Conservation (phyloP, 345 rosid species). For the sweet orange (Citrus sinensis) region DVS_A1.0 CM039163.1:42628001-42628500, state of each 20-base stretch:
- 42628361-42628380: background rate
- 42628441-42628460: background rate
- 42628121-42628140: background rate
- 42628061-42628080: background rate
- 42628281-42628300: background rate
- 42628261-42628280: background rate
- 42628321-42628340: background rate
- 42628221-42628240: background rate
- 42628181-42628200: background rate
- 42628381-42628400: background rate
- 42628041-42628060: background rate
- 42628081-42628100: background rate
- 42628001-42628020: constrained; percentile 92
- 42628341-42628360: background rate
- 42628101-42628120: background rate
- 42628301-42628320: background rate
- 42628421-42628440: background rate
- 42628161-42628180: background rate
- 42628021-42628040: constrained; percentile 72
- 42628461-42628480: background rate
- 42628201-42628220: background rate
- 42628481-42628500: background rate
- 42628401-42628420: background rate
- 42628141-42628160: background rate
- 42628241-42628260: too few relatives aligned